phyloP scores from a whole-genome alignment of 2,329 filamentous ascomycete genomes.

The Colletotrichum ledebouriae region DNA sequence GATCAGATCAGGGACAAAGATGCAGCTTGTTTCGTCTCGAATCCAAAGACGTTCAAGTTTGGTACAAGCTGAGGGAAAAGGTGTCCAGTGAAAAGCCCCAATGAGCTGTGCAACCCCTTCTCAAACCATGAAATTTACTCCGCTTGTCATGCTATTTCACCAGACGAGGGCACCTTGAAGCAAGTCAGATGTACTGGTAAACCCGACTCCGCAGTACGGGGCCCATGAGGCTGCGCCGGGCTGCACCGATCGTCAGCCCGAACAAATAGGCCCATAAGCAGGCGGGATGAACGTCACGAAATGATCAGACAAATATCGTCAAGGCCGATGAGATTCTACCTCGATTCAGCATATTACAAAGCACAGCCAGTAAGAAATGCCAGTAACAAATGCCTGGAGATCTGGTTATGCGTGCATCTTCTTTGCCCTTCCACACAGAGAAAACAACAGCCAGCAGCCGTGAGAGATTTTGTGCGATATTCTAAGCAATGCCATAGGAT shows the following conservation, averaged over 20 bases:
- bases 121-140: too few relatives aligned
- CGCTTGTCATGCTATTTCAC: too few relatives aligned
- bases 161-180: too few relatives aligned
- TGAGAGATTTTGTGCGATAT: background rate
- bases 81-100: too few relatives aligned
- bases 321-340: background rate
- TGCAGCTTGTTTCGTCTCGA: too few relatives aligned
- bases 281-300: background rate
- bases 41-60: too few relatives aligned
- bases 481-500: background rate
- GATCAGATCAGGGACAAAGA: too few relatives aligned
- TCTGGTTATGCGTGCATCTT: background rate
- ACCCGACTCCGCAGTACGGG: background rate
- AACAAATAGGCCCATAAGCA: background rate
- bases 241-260: slow-evolving; percentile 8
- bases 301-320: background rate
- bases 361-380: slow-evolving; percentile 11
- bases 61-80: too few relatives aligned
- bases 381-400: slow-evolving; percentile 22
- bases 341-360: background rate
- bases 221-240: slow-evolving; percentile 5
- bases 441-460: background rate
- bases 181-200: too few relatives aligned
- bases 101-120: too few relatives aligned
- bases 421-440: background rate